Percentiles rank a stretch among this genome's conserved stretches.
Conservation (phyloP, 331 rosid genomes). For the Pyracantha coccinea region DNA sequence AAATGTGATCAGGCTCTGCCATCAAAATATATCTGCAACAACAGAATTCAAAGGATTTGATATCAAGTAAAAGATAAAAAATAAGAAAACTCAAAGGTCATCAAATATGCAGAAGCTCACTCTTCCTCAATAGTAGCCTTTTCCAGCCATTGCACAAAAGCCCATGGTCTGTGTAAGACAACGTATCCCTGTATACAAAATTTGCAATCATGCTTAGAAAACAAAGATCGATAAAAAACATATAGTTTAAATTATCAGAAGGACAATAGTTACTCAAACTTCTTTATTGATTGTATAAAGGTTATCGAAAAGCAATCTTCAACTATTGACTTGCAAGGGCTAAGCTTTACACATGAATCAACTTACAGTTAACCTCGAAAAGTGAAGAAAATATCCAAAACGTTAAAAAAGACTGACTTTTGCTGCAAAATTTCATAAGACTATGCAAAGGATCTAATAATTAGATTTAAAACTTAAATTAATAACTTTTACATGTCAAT, state of each 20-base stretch:
- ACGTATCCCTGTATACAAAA: slow-evolving; percentile 62
- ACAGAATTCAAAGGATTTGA: slow-evolving; percentile 12
- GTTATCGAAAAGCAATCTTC: background rate
- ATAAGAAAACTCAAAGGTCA: slow-evolving; percentile 1
- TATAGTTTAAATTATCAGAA: background rate
- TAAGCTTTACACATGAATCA: background rate
- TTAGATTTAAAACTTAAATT: background rate
- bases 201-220: slow-evolving; percentile 9
- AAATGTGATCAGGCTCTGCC: slow-evolving; percentile 95
- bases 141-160: slow-evolving; percentile 95
- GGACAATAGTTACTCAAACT: background rate
- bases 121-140: slow-evolving; percentile 78
- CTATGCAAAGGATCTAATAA: background rate
- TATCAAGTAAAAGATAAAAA: background rate
- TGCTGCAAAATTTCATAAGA: background rate
- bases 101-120: slow-evolving; percentile 41
- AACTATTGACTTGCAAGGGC: background rate
- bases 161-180: slow-evolving; percentile 96
- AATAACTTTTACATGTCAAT: background rate
- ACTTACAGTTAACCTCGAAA: background rate
- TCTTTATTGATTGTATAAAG: background rate
- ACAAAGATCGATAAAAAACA: background rate
- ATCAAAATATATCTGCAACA: slow-evolving; percentile 71
- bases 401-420: background rate
- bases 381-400: background rate